Base-by-base conservation (phyloP, 192 early-diverging fungal species). In the Coemansia sp. region DNA sequence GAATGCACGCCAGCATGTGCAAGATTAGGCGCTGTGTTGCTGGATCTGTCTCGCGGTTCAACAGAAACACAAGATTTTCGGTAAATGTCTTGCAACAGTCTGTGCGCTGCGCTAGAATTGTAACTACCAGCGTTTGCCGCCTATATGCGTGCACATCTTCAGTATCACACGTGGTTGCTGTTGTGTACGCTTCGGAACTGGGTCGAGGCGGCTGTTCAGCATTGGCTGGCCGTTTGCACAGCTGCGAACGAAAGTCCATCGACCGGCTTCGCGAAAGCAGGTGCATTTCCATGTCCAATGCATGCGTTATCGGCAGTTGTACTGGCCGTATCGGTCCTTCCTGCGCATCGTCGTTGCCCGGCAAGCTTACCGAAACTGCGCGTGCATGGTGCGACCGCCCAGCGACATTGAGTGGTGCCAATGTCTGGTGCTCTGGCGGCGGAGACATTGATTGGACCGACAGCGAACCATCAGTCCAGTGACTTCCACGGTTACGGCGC, bases 51-150 rank as follows among this genome's bases (percentile, higher is more conserved):
- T 91, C 88, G 27, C 95, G 88, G 72, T 97, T 97, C 59, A 97
- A 78, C 76, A 97, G 88, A 69, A 97, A 93, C 52, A 97, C 88
- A 19, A 97, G 66, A 66, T 94, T 97, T 37, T 92, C 93, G 5
- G 88, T 83, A 65, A 97, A 90, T 12, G 91, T 94, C 52, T 90
- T 92, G 67, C 89, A 83, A 49, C 79, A 69, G 48, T 76, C 70
- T 10, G 62, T 58, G 14, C 79, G 69, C 29, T 62, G 59, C 17
- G 70, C 73, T 38, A 82, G 67, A 23, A 82, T 66, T 17, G 59
- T 62, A 2, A 81, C 65, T 14, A 81, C 73, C 0, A 64, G 69
- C 11, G 77, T 74, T 25, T 35, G 27, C 14, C 15, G 53, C 53
- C 19, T n/a, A 23, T 8, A 21, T 17, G n/a, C 6, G 10, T 22